Conservation (phyloP, 768 basidiomycete genomes). For the Postia placenta region DNA sequence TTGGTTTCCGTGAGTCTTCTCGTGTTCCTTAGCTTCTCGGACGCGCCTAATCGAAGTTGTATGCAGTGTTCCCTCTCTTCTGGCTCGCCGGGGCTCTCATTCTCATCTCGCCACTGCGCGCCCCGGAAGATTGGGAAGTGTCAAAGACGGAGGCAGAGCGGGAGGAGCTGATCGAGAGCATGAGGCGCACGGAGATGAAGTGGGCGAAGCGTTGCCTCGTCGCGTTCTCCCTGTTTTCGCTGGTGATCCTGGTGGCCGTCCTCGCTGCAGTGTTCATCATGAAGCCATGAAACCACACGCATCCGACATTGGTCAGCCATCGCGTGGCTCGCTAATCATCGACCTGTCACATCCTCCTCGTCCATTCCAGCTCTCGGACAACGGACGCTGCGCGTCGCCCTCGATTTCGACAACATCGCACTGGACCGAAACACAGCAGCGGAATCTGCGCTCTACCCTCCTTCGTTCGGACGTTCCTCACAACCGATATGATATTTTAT, state of each 20-base stretch:
- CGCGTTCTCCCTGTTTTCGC: slow-evolving; percentile 18
- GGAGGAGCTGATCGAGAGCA: slow-evolving; percentile 22
- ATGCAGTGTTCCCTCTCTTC: slow-evolving; percentile 41
- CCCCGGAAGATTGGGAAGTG: slow-evolving; percentile 29
- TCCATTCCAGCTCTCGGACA: not conserved
- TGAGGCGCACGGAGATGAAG: slow-evolving; percentile 32
- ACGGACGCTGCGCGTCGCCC: not conserved
- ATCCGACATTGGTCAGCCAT: not conserved
- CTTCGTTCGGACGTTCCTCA: too few relatives aligned
- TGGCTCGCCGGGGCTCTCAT: slow-evolving; percentile 40
- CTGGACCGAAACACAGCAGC: not conserved
- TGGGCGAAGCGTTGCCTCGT: slow-evolving; percentile 37
- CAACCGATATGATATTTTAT: too few relatives aligned
- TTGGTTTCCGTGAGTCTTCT: slow-evolving; percentile 39
- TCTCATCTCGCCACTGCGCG: slow-evolving; percentile 33
- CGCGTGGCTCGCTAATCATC: too few relatives aligned
- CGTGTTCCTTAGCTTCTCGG: not conserved
- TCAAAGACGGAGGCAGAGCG: slow-evolving; percentile 33
- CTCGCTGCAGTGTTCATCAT: slow-evolving; percentile 11
- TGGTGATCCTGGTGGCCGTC: slow-evolving; percentile 15
- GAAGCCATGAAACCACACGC: too few relatives aligned
- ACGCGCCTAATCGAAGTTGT: slow-evolving; percentile 1
- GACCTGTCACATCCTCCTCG: not conserved
- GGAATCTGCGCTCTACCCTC: too few relatives aligned
- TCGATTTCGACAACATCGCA: not conserved